phyloP scores from a whole-genome alignment of 805 yeast species.

The Saturnispora gosingensis region DNA sequence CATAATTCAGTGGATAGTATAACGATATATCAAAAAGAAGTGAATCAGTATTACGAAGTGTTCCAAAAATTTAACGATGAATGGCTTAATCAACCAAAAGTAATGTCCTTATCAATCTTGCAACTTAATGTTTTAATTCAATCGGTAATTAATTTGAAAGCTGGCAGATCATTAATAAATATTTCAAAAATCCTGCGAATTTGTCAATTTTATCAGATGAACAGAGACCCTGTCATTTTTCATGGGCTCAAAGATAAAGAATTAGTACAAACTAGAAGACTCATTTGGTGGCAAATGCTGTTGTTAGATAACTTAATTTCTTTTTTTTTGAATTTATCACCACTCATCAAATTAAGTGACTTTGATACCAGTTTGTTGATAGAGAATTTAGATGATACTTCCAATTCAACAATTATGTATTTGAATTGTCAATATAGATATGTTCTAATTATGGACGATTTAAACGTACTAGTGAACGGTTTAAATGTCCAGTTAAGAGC shows the following conservation, averaged over 20 bases:
- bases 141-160: conserved; percentile 19
- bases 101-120: conserved; percentile 17
- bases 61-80: conserved; percentile 13
- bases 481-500: conserved; percentile 33
- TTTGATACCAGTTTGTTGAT: conserved; percentile 21
- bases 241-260: conserved; percentile 40
- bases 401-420: conserved; percentile 14
- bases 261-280: conserved; percentile 42
- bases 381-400: conserved; percentile 12
- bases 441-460: conserved; percentile 42
- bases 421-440: conserved; percentile 22
- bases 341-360: conserved; percentile 17
- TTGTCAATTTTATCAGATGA: conserved; percentile 31
- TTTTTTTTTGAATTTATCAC: conserved; percentile 17
- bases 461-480: conserved; percentile 43
- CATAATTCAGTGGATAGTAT: conserved; percentile 10
- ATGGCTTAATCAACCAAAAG: conserved; percentile 18
- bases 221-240: conserved; percentile 50
- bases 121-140: conserved; percentile 19
- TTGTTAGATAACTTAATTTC: conserved; percentile 42
- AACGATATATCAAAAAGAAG: conserved; percentile 13
- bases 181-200: conserved; percentile 18
- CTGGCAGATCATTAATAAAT: conserved; percentile 20
- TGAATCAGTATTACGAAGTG: conserved; percentile 16
- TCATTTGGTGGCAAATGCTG: conserved; percentile 62